Evolutionary conservation across 2,329 filamentous ascomycete species (phyloP).

Genomic region (Penicillium corylophilum): DNA sequence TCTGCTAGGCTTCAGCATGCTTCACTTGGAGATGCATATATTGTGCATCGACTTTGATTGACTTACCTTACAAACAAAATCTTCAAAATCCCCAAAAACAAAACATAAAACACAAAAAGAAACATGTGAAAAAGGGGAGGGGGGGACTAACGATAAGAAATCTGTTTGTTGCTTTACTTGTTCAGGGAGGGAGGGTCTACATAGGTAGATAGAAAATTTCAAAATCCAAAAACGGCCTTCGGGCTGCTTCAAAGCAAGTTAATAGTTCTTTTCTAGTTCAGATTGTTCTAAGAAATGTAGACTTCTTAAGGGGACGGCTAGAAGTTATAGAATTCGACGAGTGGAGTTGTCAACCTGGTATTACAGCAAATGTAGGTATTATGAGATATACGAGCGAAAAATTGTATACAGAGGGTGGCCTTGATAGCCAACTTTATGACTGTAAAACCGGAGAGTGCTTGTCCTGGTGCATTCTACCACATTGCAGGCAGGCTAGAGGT

Average conservation of each 20-base stretch:
- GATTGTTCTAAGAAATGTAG: not conserved
- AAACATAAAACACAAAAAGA: too few relatives aligned
- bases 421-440: not conserved
- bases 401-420: not conserved
- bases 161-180: not conserved
- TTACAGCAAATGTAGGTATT: not conserved
- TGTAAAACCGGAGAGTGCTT: not conserved
- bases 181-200: not conserved
- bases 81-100: not conserved
- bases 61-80: not conserved
- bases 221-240: constrained; percentile 9
- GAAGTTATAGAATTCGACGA: not conserved
- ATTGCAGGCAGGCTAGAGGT: too few relatives aligned
- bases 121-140: not conserved
- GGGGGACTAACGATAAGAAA: not conserved
- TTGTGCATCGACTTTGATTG: not conserved
- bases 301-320: not conserved
- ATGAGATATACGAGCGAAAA: not conserved
- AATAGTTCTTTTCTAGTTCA: not conserved
- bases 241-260: not conserved
- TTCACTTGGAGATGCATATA: not conserved
- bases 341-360: not conserved
- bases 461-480: too few relatives aligned
- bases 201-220: not conserved
- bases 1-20: not conserved